These are phyloP conservation scores for Cucurbita ficifolia DNA, from an alignment of 306 rosid species.

Conservation along the genomic window DNA sequence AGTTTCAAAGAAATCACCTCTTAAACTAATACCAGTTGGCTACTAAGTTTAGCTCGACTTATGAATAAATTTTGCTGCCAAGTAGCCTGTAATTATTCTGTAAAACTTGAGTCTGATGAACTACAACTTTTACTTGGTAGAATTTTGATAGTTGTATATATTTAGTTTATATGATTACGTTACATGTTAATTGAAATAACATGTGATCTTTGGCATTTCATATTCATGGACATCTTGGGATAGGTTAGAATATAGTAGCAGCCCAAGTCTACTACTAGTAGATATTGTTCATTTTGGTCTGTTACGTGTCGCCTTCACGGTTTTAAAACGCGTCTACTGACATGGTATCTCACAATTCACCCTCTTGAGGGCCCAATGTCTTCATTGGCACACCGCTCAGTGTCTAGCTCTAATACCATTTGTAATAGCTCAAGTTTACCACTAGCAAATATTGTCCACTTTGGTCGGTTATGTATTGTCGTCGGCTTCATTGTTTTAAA, in stretches of 20 bases:
- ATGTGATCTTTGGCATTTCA: not conserved
- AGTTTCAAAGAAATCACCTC: not conserved
- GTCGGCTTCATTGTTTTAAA: no score
- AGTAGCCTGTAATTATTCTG: not conserved
- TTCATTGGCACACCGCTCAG: no score
- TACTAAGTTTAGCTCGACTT: not conserved
- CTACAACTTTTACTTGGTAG: not conserved
- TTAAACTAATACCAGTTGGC: not conserved
- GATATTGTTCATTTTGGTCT: no score
- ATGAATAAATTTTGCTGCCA: not conserved
- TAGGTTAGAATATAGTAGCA: not conserved
- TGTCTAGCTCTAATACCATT: no score
- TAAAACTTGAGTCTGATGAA: not conserved
- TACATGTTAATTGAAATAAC: not conserved
- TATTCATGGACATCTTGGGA: not conserved
- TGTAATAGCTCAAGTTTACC: no score
- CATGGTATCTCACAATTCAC: no score
- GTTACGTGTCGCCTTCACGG: no score
- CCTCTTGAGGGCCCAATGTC: no score
- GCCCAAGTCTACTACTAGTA: no score
- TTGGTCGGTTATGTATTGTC: no score
- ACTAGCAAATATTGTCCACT: no score
- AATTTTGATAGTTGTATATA: not conserved
- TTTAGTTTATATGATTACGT: not conserved
- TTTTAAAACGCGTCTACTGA: no score